Conservation (phyloP, 805 yeast species). For the Nakazawaea wickerhamii region DNA sequence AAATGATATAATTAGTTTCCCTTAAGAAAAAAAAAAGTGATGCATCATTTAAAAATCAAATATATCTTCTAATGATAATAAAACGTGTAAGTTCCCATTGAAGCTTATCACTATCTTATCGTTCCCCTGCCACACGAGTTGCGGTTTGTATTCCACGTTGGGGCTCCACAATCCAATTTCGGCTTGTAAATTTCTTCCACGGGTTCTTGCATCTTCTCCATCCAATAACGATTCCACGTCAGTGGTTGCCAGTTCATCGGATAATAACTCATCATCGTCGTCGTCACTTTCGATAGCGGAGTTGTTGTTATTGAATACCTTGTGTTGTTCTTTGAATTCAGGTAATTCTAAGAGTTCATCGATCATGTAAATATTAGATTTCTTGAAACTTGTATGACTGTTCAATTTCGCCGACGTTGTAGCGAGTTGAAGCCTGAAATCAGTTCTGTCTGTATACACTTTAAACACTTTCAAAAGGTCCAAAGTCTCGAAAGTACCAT, state of each 20-base stretch:
- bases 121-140: slow-evolving; percentile 6
- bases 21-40: background rate
- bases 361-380: slow-evolving; percentile 2
- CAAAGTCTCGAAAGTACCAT: slow-evolving; percentile 4
- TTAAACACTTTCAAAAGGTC: slow-evolving; percentile 7
- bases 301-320: slow-evolving; percentile 4
- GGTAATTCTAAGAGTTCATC: slow-evolving; percentile 5
- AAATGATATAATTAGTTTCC: too few relatives aligned
- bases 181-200: slow-evolving; percentile 11
- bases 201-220: slow-evolving; percentile 16
- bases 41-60: background rate
- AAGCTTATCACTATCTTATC: slow-evolving; percentile 2
- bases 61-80: slow-evolving; percentile 3
- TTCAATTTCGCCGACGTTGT: background rate
- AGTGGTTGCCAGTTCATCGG: slow-evolving; percentile 6
- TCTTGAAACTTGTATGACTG: background rate
- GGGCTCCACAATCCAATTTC: background rate
- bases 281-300: slow-evolving; percentile 16
- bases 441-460: slow-evolving; percentile 5
- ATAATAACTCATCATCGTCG: slow-evolving; percentile 20
- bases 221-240: slow-evolving; percentile 13
- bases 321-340: slow-evolving; percentile 11
- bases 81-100: slow-evolving; percentile 3
- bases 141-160: slow-evolving; percentile 5
- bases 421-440: slow-evolving; percentile 7